Evolutionary conservation across 2,329 filamentous ascomycete genomes (phyloP), one percentile per base, ranked within the genome.

Genomic region (Fusarium protoensiforme): DNA sequence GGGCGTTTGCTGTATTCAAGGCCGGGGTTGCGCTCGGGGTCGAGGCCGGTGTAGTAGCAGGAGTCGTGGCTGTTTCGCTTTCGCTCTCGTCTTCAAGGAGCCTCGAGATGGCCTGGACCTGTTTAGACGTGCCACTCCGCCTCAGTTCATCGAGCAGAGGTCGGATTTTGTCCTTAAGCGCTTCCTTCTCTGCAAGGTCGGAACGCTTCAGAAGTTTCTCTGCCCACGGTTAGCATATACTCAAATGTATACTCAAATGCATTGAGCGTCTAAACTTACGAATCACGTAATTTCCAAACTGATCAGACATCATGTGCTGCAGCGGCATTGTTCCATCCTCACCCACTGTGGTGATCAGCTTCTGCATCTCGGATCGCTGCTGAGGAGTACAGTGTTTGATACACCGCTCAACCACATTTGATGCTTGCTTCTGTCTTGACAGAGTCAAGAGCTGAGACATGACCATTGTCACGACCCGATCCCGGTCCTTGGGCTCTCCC

Each of bases 341-440:
- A 61, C 89, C 89, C 18, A 86, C 80, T 2, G 87, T 86, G 2
- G 88, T 91, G 29, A 95, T 84, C 67, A 89, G 87, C 58, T 86
- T 85, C 61, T 93, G 89, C 67, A 98, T 94, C 35, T 88, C 87
- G 36, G 86, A 88, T 60, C 93, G 91, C 80, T 97, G 93, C 59
- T 91, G 86, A 22, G 89, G 85, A 1, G 90, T 90, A 22, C 94
- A 94, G 74, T 88, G 89, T 64, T 92, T 87, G 68, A 98, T 92
- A 80, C 95, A 97, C 82, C 94, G 96, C 83, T 99, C 96, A 1
- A 99, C 96, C 4, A 99, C 96, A 77, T 99, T 98, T 78, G 95
- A 98, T 1, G 96, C 96, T 78, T 94, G 97, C 81, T 99, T 99
- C 85, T 98, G 94, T 85, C 95, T 98, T 29, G 95, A 98, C 76